Conservation (phyloP, 108 stramenopile species). For the Nitzschia putrida region DNA sequence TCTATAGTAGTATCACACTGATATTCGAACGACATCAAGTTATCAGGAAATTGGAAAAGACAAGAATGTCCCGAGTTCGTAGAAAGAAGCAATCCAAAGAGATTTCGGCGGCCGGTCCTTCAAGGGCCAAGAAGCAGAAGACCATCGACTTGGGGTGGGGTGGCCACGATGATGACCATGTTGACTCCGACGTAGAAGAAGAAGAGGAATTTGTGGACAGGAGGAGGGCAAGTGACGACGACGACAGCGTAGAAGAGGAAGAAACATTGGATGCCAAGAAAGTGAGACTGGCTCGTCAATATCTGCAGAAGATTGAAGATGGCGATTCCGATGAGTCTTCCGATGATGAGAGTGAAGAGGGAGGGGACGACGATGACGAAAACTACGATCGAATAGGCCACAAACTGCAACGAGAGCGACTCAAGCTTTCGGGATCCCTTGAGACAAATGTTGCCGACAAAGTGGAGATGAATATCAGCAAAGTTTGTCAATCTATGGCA, state of each 20-base stretch:
- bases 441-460: conserved; percentile 64
- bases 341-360: conserved; percentile 32
- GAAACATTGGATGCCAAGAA: conserved; percentile 79
- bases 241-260: conserved; percentile 57
- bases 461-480: conserved; percentile 39
- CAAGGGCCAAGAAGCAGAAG: conserved; percentile 22
- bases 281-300: conserved; percentile 78
- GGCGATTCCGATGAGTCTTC: conserved; percentile 25
- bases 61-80: conserved; percentile 30
- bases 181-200: conserved; percentile 43
- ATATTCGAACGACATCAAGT: too few species aligned
- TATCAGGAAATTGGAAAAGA: too few species aligned
- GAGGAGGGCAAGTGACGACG: conserved; percentile 27
- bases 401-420: conserved; percentile 58
- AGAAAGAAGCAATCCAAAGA: conserved; percentile 7
- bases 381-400: conserved; percentile 38
- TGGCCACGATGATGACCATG: conserved; percentile 41
- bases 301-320: conserved; percentile 62
- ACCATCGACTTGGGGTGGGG: conserved; percentile 40
- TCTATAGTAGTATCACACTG: too few species aligned
- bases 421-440: conserved; percentile 64
- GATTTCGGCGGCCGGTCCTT: neutral
- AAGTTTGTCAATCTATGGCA: conserved; percentile 26
- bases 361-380: conserved; percentile 30
- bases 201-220: conserved; percentile 20